These are phyloP conservation scores for Fusarium brevicatenulatum DNA, from an alignment of 2,329 filamentous ascomycete genomes.

Conservation along the genomic window DNA sequence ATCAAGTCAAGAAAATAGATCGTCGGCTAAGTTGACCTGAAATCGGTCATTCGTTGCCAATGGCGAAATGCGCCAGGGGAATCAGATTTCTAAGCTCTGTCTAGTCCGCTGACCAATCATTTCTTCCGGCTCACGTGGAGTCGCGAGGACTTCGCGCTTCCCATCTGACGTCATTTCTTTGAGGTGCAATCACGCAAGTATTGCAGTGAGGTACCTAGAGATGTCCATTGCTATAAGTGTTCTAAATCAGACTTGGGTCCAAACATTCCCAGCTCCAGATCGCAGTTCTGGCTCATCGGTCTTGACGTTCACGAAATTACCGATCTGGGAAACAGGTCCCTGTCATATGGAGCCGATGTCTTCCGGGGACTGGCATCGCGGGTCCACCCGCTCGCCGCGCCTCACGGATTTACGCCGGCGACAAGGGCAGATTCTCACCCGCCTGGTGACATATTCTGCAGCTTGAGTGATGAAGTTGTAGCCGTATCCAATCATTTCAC, in stretches of 20 bases:
- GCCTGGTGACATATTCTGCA: neutral
- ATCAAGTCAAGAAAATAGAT: conserved; percentile 28
- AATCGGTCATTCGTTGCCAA: conserved; percentile 32
- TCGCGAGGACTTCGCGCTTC: conserved; percentile 35
- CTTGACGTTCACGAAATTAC: neutral
- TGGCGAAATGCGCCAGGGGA: conserved; percentile 38
- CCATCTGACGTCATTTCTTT: conserved; percentile 43
- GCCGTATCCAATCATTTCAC: conserved; percentile 9
- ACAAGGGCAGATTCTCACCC: conserved; percentile 7
- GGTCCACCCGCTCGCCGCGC: conserved; percentile 7
- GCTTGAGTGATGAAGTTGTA: neutral
- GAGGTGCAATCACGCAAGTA: neutral
- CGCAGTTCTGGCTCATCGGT: neutral
- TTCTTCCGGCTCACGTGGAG: conserved; percentile 43
- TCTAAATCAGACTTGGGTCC: neutral
- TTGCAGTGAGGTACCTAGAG: neutral
- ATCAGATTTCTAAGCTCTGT: conserved; percentile 47
- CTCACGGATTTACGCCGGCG: conserved; percentile 22
- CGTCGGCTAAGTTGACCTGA: conserved; percentile 16
- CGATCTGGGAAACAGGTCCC: conserved; percentile 12
- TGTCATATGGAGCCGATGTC: conserved; percentile 17
- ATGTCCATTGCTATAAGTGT: neutral
- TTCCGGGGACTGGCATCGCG: conserved; percentile 7
- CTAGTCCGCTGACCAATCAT: conserved; percentile 44
- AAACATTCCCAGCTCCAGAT: neutral